Evolutionary conservation across 2,329 filamentous ascomycete genomes (phyloP).

Genomic region (Cladorrhinum sp.): DNA sequence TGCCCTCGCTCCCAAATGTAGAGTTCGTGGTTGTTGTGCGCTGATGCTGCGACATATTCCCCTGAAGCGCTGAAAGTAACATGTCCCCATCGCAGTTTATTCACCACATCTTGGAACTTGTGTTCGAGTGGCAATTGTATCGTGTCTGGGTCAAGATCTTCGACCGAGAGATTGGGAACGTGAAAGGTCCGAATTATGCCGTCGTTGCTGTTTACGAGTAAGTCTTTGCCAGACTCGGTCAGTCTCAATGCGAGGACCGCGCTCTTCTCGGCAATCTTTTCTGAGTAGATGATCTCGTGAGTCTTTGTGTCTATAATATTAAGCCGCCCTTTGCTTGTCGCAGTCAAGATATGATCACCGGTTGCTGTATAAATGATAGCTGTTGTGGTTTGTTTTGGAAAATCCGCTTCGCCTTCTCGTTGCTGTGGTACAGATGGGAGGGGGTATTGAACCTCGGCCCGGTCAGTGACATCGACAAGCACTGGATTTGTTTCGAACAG

Average conservation of each 20-base stretch:
- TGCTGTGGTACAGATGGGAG: constrained; percentile 81
- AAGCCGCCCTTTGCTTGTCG: constrained; percentile 92
- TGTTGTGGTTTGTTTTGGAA: constrained; percentile 89
- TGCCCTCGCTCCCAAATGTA: constrained; percentile 97
- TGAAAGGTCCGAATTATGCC: constrained; percentile 91
- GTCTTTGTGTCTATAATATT: constrained; percentile 89
- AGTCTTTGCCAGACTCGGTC: constrained; percentile 77
- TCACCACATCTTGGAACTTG: constrained; percentile 97
- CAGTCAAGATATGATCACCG: constrained; percentile 85
- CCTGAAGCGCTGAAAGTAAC: constrained; percentile 91
- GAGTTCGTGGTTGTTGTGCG: constrained; percentile 97
- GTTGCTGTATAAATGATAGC: constrained; percentile 83
- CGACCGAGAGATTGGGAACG: constrained; percentile 70
- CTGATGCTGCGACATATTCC: constrained; percentile 94
- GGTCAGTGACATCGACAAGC: constrained; percentile 74
- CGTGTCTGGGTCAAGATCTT: constrained; percentile 75
- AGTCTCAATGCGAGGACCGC: constrained; percentile 86
- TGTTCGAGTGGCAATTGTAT: constrained; percentile 91
- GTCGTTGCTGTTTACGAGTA: constrained; percentile 91
- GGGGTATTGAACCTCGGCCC: constrained; percentile 69
- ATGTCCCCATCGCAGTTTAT: constrained; percentile 93
- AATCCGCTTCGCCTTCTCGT: constrained; percentile 64
- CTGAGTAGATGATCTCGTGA: constrained; percentile 81
- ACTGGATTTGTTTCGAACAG: constrained; percentile 91
- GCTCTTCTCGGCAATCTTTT: constrained; percentile 73